Evolutionary conservation across 805 yeast genomes (phyloP).

Genomic region (Sugiyamaella boreocaroliniensis): DNA sequence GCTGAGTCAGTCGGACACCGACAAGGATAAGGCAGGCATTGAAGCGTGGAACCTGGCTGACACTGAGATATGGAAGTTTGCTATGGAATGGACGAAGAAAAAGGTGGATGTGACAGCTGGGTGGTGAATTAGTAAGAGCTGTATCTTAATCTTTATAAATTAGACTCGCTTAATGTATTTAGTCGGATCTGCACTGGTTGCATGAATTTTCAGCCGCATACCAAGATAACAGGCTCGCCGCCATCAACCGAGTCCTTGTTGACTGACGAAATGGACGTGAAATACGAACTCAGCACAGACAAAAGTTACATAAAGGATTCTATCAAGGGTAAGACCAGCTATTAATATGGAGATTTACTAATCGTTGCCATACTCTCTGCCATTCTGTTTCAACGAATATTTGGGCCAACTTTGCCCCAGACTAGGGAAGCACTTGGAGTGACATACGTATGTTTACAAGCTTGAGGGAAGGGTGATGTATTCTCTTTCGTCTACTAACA

Average conservation of each 20-base stretch:
- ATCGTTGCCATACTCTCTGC: conserved; percentile 55
- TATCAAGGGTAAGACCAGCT: conserved; percentile 39
- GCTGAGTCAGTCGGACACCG: not conserved
- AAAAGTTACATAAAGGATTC: conserved; percentile 49
- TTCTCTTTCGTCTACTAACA: not conserved
- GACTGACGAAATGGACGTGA: conserved; percentile 14
- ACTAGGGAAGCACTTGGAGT: conserved; percentile 51
- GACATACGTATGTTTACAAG: conserved; percentile 37
- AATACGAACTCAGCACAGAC: conserved; percentile 32
- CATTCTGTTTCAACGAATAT: conserved; percentile 60
- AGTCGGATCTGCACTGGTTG: no score
- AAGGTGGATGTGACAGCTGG: not conserved
- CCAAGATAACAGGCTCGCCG: not conserved
- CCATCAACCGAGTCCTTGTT: not conserved
- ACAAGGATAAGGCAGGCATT: conserved; percentile 7
- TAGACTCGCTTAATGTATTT: no score
- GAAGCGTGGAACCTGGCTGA: conserved; percentile 20
- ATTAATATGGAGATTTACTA: not conserved
- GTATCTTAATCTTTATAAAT: no score
- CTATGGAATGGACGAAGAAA: conserved; percentile 5
- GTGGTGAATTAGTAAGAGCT: not conserved
- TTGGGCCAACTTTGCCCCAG: conserved; percentile 56
- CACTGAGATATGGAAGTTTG: conserved; percentile 20
- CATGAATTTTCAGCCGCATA: not conserved
- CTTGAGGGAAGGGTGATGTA: not conserved